These are phyloP conservation scores for Akanthomyces dipterigenus DNA, from an alignment of 2,329 filamentous ascomycete genomes.

Conservation along the genomic window DNA sequence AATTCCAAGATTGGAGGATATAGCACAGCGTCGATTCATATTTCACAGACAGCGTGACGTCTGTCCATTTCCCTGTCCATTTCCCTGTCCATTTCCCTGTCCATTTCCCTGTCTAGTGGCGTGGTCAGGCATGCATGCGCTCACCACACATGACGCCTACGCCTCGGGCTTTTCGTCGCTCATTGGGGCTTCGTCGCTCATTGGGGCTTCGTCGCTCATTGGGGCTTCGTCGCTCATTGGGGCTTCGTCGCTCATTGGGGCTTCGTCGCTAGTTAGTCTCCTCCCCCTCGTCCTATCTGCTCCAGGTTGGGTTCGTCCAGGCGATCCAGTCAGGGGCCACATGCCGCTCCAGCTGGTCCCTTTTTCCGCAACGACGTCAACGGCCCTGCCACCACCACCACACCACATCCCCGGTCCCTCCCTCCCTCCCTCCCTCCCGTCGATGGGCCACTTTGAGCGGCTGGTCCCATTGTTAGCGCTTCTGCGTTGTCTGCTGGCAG, in stretches of 20 bases:
- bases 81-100: no score
- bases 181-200: neutral
- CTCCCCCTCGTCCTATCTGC: neutral
- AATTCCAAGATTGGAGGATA: neutral
- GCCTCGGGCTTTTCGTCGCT: neutral
- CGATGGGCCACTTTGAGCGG: neutral
- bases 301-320: neutral
- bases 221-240: neutral
- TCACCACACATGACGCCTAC: neutral
- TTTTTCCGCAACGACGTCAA: neutral
- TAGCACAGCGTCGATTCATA: neutral
- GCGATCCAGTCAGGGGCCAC: slow-evolving; percentile 2
- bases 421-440: neutral
- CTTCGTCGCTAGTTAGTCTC: neutral
- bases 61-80: neutral
- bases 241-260: neutral
- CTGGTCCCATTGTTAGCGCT: neutral
- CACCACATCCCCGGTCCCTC: no score
- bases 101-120: neutral
- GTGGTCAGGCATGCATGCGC: slow-evolving; percentile 8
- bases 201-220: neutral
- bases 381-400: neutral
- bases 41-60: neutral
- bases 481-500: neutral
- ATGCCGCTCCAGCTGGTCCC: neutral